Conservation (phyloP, 2,329 filamentous ascomycete species). For the Trichoderma gracile region DNA sequence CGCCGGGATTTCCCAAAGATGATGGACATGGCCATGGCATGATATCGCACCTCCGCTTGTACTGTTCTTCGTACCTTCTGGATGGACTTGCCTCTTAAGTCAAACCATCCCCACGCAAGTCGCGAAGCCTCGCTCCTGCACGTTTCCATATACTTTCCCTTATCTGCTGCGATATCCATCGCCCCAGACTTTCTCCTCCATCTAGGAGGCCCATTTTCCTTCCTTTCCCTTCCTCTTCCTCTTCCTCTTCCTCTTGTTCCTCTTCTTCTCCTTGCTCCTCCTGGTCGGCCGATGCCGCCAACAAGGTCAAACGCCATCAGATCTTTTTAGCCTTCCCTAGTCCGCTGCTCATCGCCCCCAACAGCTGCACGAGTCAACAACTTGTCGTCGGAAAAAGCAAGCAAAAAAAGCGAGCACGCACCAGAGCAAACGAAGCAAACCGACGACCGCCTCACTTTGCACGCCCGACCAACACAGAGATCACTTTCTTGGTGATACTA, state of each 20-base stretch:
- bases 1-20: constrained; percentile 20
- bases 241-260: neutral
- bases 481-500: constrained; percentile 15
- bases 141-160: constrained; percentile 1
- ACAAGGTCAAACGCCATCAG: constrained; percentile 2
- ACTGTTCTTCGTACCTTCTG: neutral
- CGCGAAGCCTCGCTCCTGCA: constrained; percentile 22
- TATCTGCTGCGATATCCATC: no score
- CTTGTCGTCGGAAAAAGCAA: neutral
- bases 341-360: constrained; percentile 8
- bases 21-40: constrained; percentile 21
- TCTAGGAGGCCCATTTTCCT: neutral
- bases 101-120: constrained; percentile 19
- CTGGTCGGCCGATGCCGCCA: constrained; percentile 7
- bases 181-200: neutral
- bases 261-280: neutral
- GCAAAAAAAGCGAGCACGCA: neutral
- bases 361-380: constrained; percentile 1
- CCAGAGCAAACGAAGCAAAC: constrained; percentile 4
- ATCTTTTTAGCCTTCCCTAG: constrained; percentile 11
- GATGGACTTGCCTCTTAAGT: constrained; percentile 25
- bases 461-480: constrained; percentile 1
- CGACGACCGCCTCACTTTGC: neutral
- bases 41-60: neutral
- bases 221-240: neutral